Base-by-base conservation (phyloP, 2,329 filamentous ascomycete genomes). In the Apiospora rasikravindrae region DNA sequence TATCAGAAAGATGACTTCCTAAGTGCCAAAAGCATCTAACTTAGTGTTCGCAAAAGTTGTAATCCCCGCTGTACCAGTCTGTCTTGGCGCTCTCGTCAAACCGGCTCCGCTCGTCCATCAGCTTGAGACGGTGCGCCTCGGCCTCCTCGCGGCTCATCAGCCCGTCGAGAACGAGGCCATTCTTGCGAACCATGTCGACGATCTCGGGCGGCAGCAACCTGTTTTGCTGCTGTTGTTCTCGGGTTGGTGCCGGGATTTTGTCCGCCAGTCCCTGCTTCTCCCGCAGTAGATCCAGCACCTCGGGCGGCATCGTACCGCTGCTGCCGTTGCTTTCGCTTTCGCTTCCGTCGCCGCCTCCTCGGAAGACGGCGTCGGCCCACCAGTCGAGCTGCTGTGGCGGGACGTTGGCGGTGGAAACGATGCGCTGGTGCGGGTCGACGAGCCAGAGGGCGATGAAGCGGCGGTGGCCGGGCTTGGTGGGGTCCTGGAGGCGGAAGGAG, bases 401-500 rank as follows among this genome's bases (percentile, higher is more conserved):
- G n/a, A 86, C 82, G 40, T 85, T 86, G 42, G 82, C 81, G 13
- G 84, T 86, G 0, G 82, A 83, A 71, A 84, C 79, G 80, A 86
- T 70, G 1, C 84, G 84, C 1, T 83, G 75, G 26, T 84, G 76
- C 0, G 90, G 90, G 76, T 92, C 89, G 1, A 92, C 86, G 2
- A 92, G 84, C 77, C 88, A 92, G 13, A 92, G 80, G 0, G 87
- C 88, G 3, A 92, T 80, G 67, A 91, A 88, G 77, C 89, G 88
- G 24, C 88, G 84, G 75, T 91, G 87, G 2, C 90, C 90, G 0
- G 88, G 84, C 26, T 82, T 84, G 0, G 86, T 84, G 3, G 78
- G 79, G 75, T 92, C 89, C 0, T 74, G 79, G 0, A 92, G 84
- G 8, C 78, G 73, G 74, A 90, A 90, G 0, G 83, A 79, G 1